phyloP scores from a whole-genome alignment of 164 flowering plant species.

The Sextonia rubra region DNA sequence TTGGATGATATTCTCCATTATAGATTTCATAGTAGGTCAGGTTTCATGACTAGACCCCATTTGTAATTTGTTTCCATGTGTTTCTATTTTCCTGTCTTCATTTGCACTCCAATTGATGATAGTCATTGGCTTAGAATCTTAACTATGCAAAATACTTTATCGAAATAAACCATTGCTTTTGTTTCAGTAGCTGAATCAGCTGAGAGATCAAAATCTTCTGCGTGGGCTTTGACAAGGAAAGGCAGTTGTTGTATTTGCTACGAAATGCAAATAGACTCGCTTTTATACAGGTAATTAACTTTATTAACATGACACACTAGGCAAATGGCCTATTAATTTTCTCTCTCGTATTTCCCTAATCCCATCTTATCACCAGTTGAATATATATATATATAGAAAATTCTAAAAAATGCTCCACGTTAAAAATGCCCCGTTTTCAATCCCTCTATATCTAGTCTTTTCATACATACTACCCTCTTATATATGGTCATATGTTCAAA shows the following conservation, averaged over 20 bases:
- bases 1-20: no score
- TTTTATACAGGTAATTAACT: conserved; percentile 59
- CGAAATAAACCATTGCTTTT: background rate
- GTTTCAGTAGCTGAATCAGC: conserved; percentile 20
- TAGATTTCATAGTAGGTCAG: no score
- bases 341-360: background rate
- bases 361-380: background rate
- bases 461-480: no score
- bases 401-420: no score
- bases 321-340: background rate
- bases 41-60: no score
- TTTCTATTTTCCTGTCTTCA: background rate
- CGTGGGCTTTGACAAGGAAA: conserved; percentile 18
- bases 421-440: no score
- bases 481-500: no score
- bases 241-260: conserved; percentile 72
- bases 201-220: conserved; percentile 14
- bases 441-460: no score
- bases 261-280: conserved; percentile 64
- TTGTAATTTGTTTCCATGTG: background rate
- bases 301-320: background rate
- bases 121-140: background rate
- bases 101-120: background rate
- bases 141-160: background rate
- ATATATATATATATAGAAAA: no score